phyloP scores from a whole-genome alignment of 805 yeast species.

The Candida maris region DNA sequence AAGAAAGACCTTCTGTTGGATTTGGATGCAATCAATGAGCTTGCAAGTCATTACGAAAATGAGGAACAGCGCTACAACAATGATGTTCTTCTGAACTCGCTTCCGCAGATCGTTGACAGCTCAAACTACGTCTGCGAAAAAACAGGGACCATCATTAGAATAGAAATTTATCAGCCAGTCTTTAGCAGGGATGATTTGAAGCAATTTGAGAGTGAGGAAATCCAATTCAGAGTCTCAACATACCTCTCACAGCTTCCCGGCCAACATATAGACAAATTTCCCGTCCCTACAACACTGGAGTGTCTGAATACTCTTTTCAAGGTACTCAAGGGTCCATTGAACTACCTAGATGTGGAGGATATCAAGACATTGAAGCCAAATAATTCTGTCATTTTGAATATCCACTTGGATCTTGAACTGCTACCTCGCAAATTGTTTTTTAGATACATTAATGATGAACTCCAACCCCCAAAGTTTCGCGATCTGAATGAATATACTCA shows the following conservation, averaged over 20 bases:
- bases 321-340: conserved; percentile 65
- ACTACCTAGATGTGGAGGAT: conserved; percentile 39
- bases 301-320: conserved; percentile 61
- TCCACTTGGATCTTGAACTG: conserved; percentile 54
- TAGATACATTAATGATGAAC: conserved; percentile 29
- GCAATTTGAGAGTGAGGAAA: conserved; percentile 45
- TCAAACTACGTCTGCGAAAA: conserved; percentile 45
- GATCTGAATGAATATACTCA: conserved; percentile 23
- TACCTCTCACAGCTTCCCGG: conserved; percentile 23
- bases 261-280: conserved; percentile 11
- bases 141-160: conserved; percentile 46
- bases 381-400: conserved; percentile 46
- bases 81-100: conserved; percentile 15
- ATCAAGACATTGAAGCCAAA: conserved; percentile 52
- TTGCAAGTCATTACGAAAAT: conserved; percentile 1
- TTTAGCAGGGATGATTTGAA: conserved; percentile 45
- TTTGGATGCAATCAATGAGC: conserved; percentile 1
- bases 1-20: conserved; percentile 19
- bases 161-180: conserved; percentile 51
- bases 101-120: conserved; percentile 41
- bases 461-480: conserved; percentile 27
- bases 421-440: conserved; percentile 48
- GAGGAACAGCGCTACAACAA: conserved; percentile 10
- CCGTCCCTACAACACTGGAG: conserved; percentile 48
- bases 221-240: conserved; percentile 47